phyloP scores from a whole-genome alignment of 192 early-diverging fungal genomes.

The Podochytrium sp. region DNA sequence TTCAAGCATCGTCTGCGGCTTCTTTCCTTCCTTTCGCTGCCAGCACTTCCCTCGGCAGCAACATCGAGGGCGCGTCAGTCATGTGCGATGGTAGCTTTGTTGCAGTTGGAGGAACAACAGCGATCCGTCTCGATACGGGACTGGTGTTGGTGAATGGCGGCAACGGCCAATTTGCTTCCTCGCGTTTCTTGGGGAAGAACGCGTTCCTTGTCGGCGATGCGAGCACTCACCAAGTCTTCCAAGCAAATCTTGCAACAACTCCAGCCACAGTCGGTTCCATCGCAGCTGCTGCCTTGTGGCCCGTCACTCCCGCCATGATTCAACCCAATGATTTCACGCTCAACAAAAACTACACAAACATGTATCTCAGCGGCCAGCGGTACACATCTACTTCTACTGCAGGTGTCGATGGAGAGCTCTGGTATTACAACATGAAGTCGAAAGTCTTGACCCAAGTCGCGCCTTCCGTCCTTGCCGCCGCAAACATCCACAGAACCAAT shows the following conservation, averaged over 20 bases:
- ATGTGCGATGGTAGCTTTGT: not conserved
- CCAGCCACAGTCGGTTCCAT: not conserved
- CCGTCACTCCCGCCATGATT: not conserved
- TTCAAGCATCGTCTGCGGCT: not conserved
- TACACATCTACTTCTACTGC: not conserved
- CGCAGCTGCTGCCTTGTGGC: not conserved
- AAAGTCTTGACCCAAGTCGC: not conserved
- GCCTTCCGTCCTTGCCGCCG: not conserved
- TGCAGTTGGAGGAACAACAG: not conserved
- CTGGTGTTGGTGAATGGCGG: not conserved
- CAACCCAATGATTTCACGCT: slow-evolving; percentile 9
- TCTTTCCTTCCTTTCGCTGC: not conserved
- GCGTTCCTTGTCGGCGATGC: not conserved
- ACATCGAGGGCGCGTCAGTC: not conserved
- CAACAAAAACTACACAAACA: not conserved
- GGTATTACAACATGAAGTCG: slow-evolving; percentile 7
- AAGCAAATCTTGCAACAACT: too few species aligned
- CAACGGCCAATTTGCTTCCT: not conserved
- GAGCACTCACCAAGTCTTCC: not conserved
- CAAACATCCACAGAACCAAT: slow-evolving; percentile 2
- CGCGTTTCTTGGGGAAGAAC: not conserved
- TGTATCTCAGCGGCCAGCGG: not conserved
- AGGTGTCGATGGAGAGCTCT: not conserved
- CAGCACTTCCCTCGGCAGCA: not conserved
- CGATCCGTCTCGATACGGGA: slow-evolving; percentile 3